Conservation (phyloP, 1,284 basidiomycete genomes). For the Marasmius tenuissimus region DNA sequence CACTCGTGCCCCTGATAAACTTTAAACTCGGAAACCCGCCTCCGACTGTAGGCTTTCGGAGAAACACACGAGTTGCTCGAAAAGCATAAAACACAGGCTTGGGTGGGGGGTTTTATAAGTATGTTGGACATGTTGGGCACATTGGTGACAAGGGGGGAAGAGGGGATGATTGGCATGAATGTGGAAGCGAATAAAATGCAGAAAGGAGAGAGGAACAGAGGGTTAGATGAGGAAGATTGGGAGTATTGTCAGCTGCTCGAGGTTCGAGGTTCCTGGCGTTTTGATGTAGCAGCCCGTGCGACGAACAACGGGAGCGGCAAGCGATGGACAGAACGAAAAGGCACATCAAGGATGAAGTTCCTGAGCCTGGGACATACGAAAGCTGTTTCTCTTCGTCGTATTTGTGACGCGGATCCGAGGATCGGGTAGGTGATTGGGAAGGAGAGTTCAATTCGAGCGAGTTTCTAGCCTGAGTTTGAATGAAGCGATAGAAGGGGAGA, state of each 20-base stretch:
- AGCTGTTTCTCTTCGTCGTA: slow-evolving; percentile 29
- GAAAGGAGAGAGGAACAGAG: not conserved
- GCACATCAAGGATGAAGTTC: slow-evolving; percentile 47
- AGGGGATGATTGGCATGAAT: slow-evolving; percentile 12
- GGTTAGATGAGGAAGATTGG: not conserved
- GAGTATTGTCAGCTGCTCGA: too few relatives aligned
- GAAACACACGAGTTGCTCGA: slow-evolving; percentile 62
- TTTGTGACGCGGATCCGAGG: slow-evolving; percentile 12
- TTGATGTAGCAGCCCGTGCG: too few relatives aligned
- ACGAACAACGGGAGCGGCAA: too few relatives aligned
- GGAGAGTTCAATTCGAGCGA: slow-evolving; percentile 64
- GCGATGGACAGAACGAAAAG: too few relatives aligned
- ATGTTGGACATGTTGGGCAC: not conserved
- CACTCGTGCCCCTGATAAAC: slow-evolving; percentile 63
- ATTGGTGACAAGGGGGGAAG: not conserved
- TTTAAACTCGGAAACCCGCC: slow-evolving; percentile 58
- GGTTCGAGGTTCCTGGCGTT: too few relatives aligned
- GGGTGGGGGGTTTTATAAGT: slow-evolving; percentile 31
- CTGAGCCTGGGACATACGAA: slow-evolving; percentile 61
- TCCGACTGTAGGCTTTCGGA: slow-evolving; percentile 37
- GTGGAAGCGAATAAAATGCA: not conserved
- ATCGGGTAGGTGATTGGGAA: slow-evolving; percentile 39
- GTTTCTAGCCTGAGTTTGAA: slow-evolving; percentile 60
- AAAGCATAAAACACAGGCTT: slow-evolving; percentile 61
- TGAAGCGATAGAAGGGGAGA: slow-evolving; percentile 62